Percentiles rank a stretch among this genome's conserved stretches.
Evolutionary conservation across 257 asterid species (phyloP).

Genomic region (Nicotiana paniculata): DNA sequence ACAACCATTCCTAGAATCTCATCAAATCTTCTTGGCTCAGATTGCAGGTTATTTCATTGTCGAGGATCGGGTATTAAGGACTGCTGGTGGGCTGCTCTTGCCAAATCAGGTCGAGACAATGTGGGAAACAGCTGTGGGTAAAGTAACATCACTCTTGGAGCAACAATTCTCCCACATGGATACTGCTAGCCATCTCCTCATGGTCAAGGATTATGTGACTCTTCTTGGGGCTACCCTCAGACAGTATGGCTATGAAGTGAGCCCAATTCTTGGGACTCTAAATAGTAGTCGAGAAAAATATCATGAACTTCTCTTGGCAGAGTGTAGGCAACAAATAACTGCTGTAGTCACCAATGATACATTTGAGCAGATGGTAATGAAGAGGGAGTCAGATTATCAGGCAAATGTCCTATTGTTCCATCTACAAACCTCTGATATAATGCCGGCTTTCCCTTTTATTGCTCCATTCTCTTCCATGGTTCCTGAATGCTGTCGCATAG

Average conservation of each 20-base stretch:
- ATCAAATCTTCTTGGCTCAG: slow-evolving; percentile 62
- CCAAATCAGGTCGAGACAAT: slow-evolving; percentile 75
- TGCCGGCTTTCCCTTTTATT: slow-evolving; percentile 93
- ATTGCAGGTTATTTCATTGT: slow-evolving; percentile 81
- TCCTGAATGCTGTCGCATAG: slow-evolving; percentile 79
- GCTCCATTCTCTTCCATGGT: slow-evolving; percentile 91
- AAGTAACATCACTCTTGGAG: slow-evolving; percentile 60
- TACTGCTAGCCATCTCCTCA: slow-evolving; percentile 78
- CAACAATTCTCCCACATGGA: slow-evolving; percentile 74
- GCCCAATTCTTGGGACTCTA: slow-evolving; percentile 55
- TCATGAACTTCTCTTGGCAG: slow-evolving; percentile 76
- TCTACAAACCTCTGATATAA: slow-evolving; percentile 80
- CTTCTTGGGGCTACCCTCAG: slow-evolving; percentile 87
- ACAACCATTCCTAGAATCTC: slow-evolving; percentile 74
- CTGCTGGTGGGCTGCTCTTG: slow-evolving; percentile 67
- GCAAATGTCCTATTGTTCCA: slow-evolving; percentile 77
- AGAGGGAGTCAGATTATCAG: slow-evolving; percentile 89
- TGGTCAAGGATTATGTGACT: slow-evolving; percentile 88
- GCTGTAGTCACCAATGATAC: slow-evolving; percentile 48
- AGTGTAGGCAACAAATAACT: slow-evolving; percentile 60
- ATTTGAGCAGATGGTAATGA: slow-evolving; percentile 82
- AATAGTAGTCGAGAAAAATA: slow-evolving; percentile 74
- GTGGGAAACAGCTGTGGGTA: slow-evolving; percentile 87
- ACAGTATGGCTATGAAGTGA: slow-evolving; percentile 83
- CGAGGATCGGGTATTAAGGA: slow-evolving; percentile 85